Base-by-base conservation (phyloP, 2,329 filamentous ascomycete species). In the Epichloe scottii region DNA sequence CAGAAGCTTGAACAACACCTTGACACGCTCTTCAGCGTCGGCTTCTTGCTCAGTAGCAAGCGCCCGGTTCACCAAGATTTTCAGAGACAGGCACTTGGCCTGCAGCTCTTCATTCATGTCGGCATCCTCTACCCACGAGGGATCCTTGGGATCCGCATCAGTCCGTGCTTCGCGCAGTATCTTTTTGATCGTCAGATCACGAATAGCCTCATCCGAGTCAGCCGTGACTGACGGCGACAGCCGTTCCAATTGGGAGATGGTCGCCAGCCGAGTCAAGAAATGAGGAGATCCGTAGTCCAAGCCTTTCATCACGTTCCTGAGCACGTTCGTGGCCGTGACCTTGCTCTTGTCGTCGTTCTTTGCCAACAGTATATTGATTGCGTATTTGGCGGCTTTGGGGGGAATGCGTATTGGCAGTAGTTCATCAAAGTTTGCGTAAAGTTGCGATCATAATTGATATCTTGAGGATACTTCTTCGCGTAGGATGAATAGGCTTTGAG, bases 401-500 rank as follows among this genome's bases (percentile, higher is more conserved):
- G 91, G 23, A 78, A 78, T 21, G 91, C 91, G 61, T 87, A 86
- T 19, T 91, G 75, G 1, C 90, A 87, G 65, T 93, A 97, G 59
- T 80, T 84, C 54, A 85, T 81, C 64, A 98, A 77, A 1, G 89
- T 84, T 60, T 93, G 82, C 34, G 82, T 75, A 59, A 97, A 91
- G 57, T 86, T 87, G 51, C 84, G 81, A 55, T 95, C 87, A 53
- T 81, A 79, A 1, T 87, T 87, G 49, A 98, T 79, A 54, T 97
- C 90, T 11, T 82, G 76, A 0, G 91, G 84, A 58, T 94, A 91
- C 59, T 85, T 89, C 61, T 84, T 85, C 1, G 90, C 87, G 64
- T 95, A 98, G 2, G 87, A 89, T 10, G 91, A 87, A 64, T 93
- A 96, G 3, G 94, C 91, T 64, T 95, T 96, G 53, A 98, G 74